Base-by-base conservation (phyloP, 352 stramenopile species). In the Globisporangium rhizosaccharum region DNA sequence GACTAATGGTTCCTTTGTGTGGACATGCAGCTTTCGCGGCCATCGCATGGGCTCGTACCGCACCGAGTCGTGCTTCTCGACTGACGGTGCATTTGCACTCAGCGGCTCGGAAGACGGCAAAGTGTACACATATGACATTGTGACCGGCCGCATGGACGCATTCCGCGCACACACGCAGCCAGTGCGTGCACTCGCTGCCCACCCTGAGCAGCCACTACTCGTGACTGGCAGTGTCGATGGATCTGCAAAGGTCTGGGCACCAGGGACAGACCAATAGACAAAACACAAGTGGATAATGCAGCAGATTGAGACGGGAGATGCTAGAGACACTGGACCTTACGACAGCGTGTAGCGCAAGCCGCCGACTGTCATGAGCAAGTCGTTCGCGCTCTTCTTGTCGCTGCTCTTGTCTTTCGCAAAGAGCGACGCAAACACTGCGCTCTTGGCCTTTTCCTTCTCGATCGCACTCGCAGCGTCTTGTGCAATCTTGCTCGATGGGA, bases 291-390 rank as follows among this genome's bases (percentile, higher is more conserved):
- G 28, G 28, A 33, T 33, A 37, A 25, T 26, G 37, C 11, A 39
- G 10, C 11, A 1, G 33, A 39, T 39, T 12, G 33, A 12, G 5
- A 10, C 33, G 33, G 11, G n/a, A 46, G n/a, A 20, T 42, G 30
- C 39, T 18, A 33, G 28, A 33, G 28, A 23, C 23, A 23, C 60
- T 12, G 33, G 33, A 39, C 7, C 6, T 12, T 90, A 95, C 3
- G 81, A 91, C 20, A 95, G 62, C 41, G 80, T 94, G 57, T 94
- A 94, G 25, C 86, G 76, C 78, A 94, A 79, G 39, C 84, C 84
- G 44, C 77, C 82, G 39, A 94, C 63, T 7, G 86, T 88, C 86
- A 95, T 95, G 56, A 95, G 78, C 45, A 95, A 51, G 45, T 94
- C 86, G 45, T 90, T 92, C 25, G 85, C 80, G 61, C 66, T 89